Conservation (phyloP, 2,329 filamentous ascomycete species). For the Colletotrichum liaoningense region DNA sequence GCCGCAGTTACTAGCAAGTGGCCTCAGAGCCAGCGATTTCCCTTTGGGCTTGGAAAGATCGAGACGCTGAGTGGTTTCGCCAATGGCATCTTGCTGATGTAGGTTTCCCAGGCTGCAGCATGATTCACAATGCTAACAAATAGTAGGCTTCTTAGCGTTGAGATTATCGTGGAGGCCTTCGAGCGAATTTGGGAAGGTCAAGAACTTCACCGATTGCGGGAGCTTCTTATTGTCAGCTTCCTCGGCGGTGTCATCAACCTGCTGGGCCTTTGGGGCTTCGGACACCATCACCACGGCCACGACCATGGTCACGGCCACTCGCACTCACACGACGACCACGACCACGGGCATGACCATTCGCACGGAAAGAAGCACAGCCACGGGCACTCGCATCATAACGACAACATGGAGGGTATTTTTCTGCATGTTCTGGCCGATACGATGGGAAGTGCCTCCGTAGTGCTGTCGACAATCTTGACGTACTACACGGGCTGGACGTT, state of each 20-base stretch:
- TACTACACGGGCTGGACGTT: slow-evolving; percentile 90
- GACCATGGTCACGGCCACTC: slow-evolving; percentile 52
- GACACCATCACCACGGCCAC: slow-evolving; percentile 71
- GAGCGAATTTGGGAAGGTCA: slow-evolving; percentile 87
- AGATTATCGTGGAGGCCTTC: slow-evolving; percentile 95
- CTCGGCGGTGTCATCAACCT: slow-evolving; percentile 91
- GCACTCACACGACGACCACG: slow-evolving; percentile 50
- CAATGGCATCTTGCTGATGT: slow-evolving; percentile 95
- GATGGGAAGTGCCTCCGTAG: slow-evolving; percentile 92
- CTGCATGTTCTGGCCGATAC: slow-evolving; percentile 95
- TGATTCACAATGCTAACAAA: background rate
- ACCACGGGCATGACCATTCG: slow-evolving; percentile 53
- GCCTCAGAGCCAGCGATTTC: slow-evolving; percentile 89
- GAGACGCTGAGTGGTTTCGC: slow-evolving; percentile 96
- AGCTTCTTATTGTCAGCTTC: slow-evolving; percentile 89
- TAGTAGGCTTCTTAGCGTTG: slow-evolving; percentile 85
- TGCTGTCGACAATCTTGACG: slow-evolving; percentile 89
- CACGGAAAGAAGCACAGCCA: slow-evolving; percentile 55
- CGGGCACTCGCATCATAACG: slow-evolving; percentile 74
- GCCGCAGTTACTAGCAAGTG: slow-evolving; percentile 97
- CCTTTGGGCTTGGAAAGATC: slow-evolving; percentile 96
- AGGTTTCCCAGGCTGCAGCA: slow-evolving; percentile 43
- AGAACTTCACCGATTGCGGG: slow-evolving; percentile 84
- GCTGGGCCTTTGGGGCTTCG: slow-evolving; percentile 89
- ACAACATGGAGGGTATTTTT: slow-evolving; percentile 98